These are phyloP conservation scores for Microbotryum scabiosae DNA, from an alignment of 1,284 basidiomycete genomes.

Conservation along the genomic window DNA sequence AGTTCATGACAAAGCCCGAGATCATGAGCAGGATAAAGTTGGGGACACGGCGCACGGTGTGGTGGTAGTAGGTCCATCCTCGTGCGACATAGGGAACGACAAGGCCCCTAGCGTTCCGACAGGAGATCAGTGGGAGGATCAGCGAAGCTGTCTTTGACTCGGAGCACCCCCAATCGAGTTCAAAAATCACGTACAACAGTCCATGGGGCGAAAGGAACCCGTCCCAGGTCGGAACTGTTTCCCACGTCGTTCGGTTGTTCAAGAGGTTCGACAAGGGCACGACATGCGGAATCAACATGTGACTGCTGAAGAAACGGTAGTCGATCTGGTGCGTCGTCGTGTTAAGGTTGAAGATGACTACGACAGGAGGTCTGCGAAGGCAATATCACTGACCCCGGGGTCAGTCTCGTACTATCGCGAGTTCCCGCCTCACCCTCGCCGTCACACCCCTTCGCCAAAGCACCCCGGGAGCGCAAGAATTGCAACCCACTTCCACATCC, in stretches of 20 bases:
- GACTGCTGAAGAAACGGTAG: conserved; percentile 29
- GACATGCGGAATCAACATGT: conserved; percentile 13
- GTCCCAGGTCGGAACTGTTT: conserved; percentile 10
- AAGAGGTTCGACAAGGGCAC: conserved; percentile 7
- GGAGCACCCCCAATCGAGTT: no score
- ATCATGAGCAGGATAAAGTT: conserved; percentile 20
- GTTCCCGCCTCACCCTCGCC: no score
- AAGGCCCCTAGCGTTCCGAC: no score
- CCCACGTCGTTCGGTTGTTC: conserved; percentile 7
- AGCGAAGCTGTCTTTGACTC: no score
- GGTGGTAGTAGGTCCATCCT: conserved; percentile 19
- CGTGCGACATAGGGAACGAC: no score
- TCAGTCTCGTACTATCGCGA: not conserved
- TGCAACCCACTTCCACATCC: conserved; percentile 25
- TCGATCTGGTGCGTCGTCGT: conserved; percentile 3
- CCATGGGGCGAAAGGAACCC: conserved; percentile 16
- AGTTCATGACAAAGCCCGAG: conserved; percentile 27
- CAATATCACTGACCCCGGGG: not conserved
- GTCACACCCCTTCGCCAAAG: no score
- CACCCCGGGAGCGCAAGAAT: no score
- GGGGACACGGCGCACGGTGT: conserved; percentile 18
- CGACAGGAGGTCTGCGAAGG: conserved; percentile 21
- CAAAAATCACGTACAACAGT: conserved; percentile 7
- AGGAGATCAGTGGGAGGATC: no score
- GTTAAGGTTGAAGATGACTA: conserved; percentile 26